Percentiles rank a stretch among this genome's conserved stretches.
These are phyloP conservation scores for Lignosus rhinocerotis DNA, from an alignment of 1,284 basidiomycete genomes.

Conservation along the genomic window DNA sequence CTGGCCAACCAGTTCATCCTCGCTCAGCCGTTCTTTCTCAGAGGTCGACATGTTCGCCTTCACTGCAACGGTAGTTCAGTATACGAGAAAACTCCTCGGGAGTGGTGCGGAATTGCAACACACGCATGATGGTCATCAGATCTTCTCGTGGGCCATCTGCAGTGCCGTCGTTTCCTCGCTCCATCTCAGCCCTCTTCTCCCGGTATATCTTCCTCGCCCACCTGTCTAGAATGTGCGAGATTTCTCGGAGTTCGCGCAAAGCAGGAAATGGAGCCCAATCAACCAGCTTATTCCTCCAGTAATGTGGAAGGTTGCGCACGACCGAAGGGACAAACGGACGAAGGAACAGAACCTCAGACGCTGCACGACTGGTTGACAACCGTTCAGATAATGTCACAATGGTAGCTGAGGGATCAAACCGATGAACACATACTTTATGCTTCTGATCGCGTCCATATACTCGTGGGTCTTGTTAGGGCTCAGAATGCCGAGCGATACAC, in stretches of 20 bases:
- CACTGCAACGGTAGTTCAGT: slow-evolving; percentile 10
- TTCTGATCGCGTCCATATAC: slow-evolving; percentile 23
- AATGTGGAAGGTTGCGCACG: slow-evolving; percentile 22
- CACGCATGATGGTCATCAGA: slow-evolving; percentile 33
- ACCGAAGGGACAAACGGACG: slow-evolving; percentile 27
- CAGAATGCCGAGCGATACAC: slow-evolving; percentile 26
- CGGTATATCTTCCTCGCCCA: slow-evolving; percentile 21
- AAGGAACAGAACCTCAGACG: slow-evolving; percentile 19
- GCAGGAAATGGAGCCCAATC: slow-evolving; percentile 23
- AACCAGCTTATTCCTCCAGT: slow-evolving; percentile 29
- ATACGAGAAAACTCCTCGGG: background rate
- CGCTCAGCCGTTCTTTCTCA: slow-evolving; percentile 21
- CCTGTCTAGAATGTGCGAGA: slow-evolving; percentile 20
- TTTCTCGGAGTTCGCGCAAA: slow-evolving; percentile 21
- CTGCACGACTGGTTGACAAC: slow-evolving; percentile 13
- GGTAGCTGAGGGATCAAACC: background rate
- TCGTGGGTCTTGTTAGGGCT: slow-evolving; percentile 21
- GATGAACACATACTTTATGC: slow-evolving; percentile 15
- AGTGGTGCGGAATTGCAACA: too few relatives aligned
- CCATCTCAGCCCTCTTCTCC: slow-evolving; percentile 23
- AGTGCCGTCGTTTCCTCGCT: background rate
- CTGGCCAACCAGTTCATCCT: slow-evolving; percentile 27
- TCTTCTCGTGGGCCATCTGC: slow-evolving; percentile 20
- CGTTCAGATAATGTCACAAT: too few relatives aligned
- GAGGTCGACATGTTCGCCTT: slow-evolving; percentile 21